Evolutionary conservation across 345 rosid species (phyloP).

Genomic region (Syzygium aqueum): DNA sequence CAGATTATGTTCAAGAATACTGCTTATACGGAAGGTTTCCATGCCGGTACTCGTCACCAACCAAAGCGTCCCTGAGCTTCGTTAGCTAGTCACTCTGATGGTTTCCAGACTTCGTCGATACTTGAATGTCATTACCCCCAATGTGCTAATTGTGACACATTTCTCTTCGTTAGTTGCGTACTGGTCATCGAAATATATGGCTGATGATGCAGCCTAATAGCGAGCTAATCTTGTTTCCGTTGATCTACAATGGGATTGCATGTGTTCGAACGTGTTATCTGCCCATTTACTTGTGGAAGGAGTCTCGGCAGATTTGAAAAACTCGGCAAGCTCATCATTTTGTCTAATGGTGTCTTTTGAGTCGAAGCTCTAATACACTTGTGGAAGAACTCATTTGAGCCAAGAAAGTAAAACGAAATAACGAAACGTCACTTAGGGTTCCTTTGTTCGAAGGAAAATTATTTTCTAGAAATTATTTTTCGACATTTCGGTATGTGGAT

Average conservation of each 20-base stretch:
- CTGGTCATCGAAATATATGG: not conserved
- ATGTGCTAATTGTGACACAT: not conserved
- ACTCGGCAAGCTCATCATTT: not conserved
- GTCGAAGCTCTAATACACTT: not conserved
- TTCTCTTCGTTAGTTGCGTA: not conserved
- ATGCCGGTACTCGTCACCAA: constrained; percentile 38
- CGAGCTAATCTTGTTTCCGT: not conserved
- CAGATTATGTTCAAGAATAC: constrained; percentile 81
- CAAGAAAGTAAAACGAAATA: not conserved
- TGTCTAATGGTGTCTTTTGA: not conserved
- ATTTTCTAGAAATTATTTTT: too few relatives aligned
- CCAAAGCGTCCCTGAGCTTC: constrained; percentile 21
- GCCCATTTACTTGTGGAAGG: not conserved
- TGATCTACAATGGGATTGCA: not conserved
- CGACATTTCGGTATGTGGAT: too few relatives aligned
- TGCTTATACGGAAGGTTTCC: constrained; percentile 73
- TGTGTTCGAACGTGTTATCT: not conserved
- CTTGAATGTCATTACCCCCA: not conserved
- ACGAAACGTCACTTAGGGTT: not conserved
- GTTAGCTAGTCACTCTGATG: not conserved
- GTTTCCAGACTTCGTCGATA: not conserved
- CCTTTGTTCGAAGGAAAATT: too few relatives aligned
- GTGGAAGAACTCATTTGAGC: not conserved
- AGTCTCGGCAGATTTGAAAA: not conserved
- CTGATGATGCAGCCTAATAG: not conserved